Conservation (phyloP, 495 filamentous ascomycete genomes). For the Lophiostoma macrostomum region DNA sequence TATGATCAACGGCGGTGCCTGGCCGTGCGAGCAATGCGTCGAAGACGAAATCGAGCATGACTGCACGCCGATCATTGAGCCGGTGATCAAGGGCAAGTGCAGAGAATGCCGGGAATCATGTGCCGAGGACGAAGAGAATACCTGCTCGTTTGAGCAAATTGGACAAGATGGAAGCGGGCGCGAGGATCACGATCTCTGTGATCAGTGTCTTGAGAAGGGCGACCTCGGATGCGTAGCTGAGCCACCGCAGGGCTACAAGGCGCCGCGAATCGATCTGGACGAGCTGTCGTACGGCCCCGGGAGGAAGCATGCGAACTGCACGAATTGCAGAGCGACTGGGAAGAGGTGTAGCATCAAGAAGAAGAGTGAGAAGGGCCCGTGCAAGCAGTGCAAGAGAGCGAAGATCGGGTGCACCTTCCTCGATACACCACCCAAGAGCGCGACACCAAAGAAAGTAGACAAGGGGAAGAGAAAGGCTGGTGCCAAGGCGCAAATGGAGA, state of each 20-base stretch:
- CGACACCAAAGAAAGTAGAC: not conserved
- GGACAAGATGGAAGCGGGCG: no score
- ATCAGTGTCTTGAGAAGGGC: constrained; percentile 13
- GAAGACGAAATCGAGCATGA: constrained; percentile 3
- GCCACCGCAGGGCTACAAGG: not conserved
- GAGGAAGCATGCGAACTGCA: constrained; percentile 10
- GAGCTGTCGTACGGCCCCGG: constrained; percentile 5
- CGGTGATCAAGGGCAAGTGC: constrained; percentile 11
- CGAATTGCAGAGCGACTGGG: constrained; percentile 8
- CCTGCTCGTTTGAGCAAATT: constrained; percentile 7
- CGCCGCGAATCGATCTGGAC: constrained; percentile 11
- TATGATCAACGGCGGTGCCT: constrained; percentile 7
- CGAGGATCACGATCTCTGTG: constrained; percentile 11
- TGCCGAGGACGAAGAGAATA: not conserved
- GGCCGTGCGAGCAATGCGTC: constrained; percentile 17
- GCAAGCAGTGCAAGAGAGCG: constrained; percentile 8
- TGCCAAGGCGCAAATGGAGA: no score
- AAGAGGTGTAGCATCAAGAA: constrained; percentile 17
- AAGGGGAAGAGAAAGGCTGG: constrained; percentile 3
- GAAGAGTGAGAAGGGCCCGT: constrained; percentile 16
- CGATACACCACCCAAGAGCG: not conserved
- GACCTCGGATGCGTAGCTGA: not conserved
- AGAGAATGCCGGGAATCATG: constrained; percentile 1
- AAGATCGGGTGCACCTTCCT: constrained; percentile 23
- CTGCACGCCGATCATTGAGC: constrained; percentile 9